Conservation (phyloP, 768 basidiomycete genomes). For the Tricholoma sp. region DNA sequence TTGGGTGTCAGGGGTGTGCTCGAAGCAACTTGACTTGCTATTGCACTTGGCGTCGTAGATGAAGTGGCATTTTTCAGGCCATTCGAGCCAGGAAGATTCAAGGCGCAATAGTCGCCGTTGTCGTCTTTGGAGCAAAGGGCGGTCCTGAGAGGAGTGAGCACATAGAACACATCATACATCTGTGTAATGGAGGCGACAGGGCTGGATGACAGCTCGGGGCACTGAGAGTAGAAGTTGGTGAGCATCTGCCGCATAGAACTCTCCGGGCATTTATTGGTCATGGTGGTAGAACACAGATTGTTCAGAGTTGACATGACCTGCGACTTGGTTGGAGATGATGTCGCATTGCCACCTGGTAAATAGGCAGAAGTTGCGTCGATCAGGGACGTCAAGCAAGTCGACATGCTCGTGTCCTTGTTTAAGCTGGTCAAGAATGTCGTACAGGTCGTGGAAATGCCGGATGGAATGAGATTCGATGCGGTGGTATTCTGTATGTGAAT, state of each 20-base stretch:
- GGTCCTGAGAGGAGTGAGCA: constrained; percentile 53
- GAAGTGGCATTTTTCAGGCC: constrained; percentile 9
- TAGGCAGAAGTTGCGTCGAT: constrained; percentile 56
- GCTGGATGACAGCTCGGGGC: constrained; percentile 64
- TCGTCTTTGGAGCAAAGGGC: constrained; percentile 79
- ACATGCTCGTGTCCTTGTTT: constrained; percentile 54
- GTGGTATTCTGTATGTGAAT: constrained; percentile 6
- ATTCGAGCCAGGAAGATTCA: constrained; percentile 25
- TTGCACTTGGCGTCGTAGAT: constrained; percentile 12
- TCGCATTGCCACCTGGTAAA: constrained; percentile 38
- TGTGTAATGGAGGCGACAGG: constrained; percentile 45
- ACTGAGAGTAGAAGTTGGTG: constrained; percentile 64
- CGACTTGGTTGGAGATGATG: constrained; percentile 33
- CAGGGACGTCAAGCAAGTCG: constrained; percentile 59
- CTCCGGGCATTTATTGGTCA: constrained; percentile 48
- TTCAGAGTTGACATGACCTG: constrained; percentile 47
- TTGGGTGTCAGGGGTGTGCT: constrained; percentile 43
- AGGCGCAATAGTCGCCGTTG: constrained; percentile 63
- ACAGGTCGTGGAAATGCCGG: constrained; percentile 54
- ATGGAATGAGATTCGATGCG: constrained; percentile 43
- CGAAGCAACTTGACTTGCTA: constrained; percentile 24
- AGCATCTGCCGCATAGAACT: constrained; percentile 57
- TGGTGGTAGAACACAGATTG: constrained; percentile 47
- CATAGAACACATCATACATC: constrained; percentile 80
- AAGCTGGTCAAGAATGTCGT: constrained; percentile 52